Base-by-base conservation (phyloP, 2,329 filamentous ascomycete genomes). In the Phaeomoniella chlamydospora region DNA sequence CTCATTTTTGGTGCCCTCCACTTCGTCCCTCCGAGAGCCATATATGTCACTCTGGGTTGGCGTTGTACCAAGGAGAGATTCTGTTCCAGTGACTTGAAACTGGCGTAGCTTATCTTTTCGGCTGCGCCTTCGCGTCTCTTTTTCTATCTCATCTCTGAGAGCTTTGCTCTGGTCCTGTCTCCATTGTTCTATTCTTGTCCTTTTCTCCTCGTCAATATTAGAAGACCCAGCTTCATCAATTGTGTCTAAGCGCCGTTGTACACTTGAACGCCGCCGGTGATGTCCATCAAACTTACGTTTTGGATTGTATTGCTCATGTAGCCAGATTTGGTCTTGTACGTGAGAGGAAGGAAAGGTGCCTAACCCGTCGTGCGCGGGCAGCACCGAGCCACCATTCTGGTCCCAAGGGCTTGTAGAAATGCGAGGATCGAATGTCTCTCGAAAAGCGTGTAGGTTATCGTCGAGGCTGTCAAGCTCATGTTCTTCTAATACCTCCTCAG, bases 381-480 rank as follows among this genome's bases (percentile, higher is more conserved):
- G 69, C 2, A 94, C 74, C 0, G 82, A 76, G 13, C 69, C 65
- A 14, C 73, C 64, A 43, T 72, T 74, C 32, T 72, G 64, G 38
- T 72, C 63, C 44, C 66, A 49, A 42, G 57, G 57, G 42, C 59
- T 53, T 39, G 64, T 47, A 47, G 58, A 37, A 43, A 57, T 46
- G 34, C 55, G 48, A 44, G 57, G 48, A 49, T 68, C 17, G 54
- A 62, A 65, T 12, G 70, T 65, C 31, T 84, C 76, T 35, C 85
- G 75, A 52, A 94, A 94, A 31, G 86, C 87, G 44, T 87, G 80
- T 2, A 96, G 67, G 37, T 92, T 87, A 51, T 88, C 87, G 54
- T 96, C 88, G 29, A 96, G 68, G 52, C 86, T 94, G 55, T 98
- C 90, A 31, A 96, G 67, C 54, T 96, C 88, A 42, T 84, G 80